phyloP scores from a whole-genome alignment of 768 basidiomycete genomes.

The Mycena chlorophos region DNA sequence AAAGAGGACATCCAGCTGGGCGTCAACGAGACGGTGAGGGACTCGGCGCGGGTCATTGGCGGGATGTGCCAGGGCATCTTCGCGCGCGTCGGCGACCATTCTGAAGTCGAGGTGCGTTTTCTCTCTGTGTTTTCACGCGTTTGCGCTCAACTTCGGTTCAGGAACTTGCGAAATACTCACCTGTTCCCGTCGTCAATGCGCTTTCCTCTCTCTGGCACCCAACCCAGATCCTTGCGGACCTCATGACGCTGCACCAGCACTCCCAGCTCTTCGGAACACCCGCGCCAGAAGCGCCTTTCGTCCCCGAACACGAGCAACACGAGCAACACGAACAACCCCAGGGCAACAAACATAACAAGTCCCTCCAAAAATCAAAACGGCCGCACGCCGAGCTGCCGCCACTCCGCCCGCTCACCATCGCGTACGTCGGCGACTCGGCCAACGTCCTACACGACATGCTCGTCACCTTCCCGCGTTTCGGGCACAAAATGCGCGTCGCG shows the following conservation, averaged over 20 bases:
- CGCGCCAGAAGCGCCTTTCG: slow-evolving; percentile 3
- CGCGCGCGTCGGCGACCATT: slow-evolving; percentile 91
- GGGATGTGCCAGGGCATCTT: slow-evolving; percentile 98
- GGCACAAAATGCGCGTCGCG: slow-evolving; percentile 83
- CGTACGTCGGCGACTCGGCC: slow-evolving; percentile 92
- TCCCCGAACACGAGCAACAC: slow-evolving; percentile 6
- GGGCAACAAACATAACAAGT: slow-evolving; percentile 22
- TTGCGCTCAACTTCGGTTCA: slow-evolving; percentile 30
- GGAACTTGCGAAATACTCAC: slow-evolving; percentile 89
- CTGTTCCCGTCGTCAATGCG: slow-evolving; percentile 94
- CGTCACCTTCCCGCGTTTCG: slow-evolving; percentile 88
- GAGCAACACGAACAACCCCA: slow-evolving; percentile 24
- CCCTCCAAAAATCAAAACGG: slow-evolving; percentile 8
- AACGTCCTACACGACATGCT: slow-evolving; percentile 98
- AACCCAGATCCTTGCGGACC: slow-evolving; percentile 90
- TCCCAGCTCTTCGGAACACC: slow-evolving; percentile 51
- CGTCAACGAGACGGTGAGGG: slow-evolving; percentile 85
- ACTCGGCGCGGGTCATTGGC: slow-evolving; percentile 85
- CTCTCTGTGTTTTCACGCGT: not conserved
- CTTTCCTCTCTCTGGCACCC: slow-evolving; percentile 96
- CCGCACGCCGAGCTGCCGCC: slow-evolving; percentile 36
- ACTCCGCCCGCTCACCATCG: slow-evolving; percentile 80
- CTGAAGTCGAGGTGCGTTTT: slow-evolving; percentile 80
- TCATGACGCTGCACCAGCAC: slow-evolving; percentile 85
- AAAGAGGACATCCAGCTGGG: slow-evolving; percentile 91